These are phyloP conservation scores for Cucurbita argyrosperma DNA, from an alignment of 306 rosid genomes.

Conservation along the genomic window DNA sequence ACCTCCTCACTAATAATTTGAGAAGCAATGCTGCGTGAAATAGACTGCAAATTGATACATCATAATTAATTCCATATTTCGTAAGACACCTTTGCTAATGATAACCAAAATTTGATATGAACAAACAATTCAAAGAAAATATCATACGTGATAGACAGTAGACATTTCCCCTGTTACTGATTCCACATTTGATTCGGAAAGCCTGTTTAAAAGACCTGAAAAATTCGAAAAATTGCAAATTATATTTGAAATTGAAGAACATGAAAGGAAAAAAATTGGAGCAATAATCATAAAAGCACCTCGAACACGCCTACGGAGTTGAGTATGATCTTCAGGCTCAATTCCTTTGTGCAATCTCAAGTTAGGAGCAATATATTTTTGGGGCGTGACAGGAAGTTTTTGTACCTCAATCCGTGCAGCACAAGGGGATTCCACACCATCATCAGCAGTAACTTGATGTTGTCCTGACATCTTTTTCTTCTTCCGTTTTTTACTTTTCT, in stretches of 20 bases:
- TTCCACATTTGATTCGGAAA: slow-evolving; percentile 9
- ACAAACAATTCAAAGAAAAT: neutral
- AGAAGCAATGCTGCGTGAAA: slow-evolving; percentile 4
- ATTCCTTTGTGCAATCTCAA: slow-evolving; percentile 50
- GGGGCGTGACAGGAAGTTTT: slow-evolving; percentile 3
- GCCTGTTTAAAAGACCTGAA: slow-evolving; percentile 11
- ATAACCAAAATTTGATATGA: neutral
- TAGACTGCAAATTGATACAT: slow-evolving; percentile 1
- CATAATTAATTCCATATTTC: neutral
- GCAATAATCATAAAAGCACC: slow-evolving; percentile 17
- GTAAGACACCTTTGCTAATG: neutral
- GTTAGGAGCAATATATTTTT: slow-evolving; percentile 60
- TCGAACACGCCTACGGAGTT: slow-evolving; percentile 15
- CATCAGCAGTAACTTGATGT: neutral
- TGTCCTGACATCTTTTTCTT: neutral
- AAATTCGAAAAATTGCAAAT: neutral
- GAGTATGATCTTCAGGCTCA: slow-evolving; percentile 58
- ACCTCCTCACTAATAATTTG: slow-evolving; percentile 52
- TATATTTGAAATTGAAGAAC: neutral
- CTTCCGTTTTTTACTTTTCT: neutral
- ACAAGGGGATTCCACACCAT: neutral
- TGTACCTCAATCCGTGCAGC: neutral
- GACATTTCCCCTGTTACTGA: slow-evolving; percentile 6
- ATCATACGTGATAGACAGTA: neutral
- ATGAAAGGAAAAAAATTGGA: neutral